A percentile compares a stretch with the other conserved stretches of the same genome.
Conservation (phyloP, 1,139 yeast species). For the Geotrichum fermentans region DNA sequence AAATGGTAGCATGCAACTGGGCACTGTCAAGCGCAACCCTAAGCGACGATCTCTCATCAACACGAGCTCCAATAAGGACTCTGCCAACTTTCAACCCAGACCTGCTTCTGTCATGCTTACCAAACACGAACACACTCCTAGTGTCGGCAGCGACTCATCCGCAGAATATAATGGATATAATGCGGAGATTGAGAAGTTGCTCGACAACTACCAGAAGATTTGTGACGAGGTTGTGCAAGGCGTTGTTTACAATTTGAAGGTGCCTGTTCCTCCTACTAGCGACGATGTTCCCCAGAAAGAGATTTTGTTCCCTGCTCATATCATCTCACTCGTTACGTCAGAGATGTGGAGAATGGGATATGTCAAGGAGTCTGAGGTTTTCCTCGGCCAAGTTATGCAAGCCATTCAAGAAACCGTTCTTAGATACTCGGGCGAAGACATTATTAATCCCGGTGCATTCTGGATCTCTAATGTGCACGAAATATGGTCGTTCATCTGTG, state of each 20-base stretch:
- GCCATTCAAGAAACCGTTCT: conserved; percentile 64
- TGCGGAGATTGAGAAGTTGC: conserved; percentile 41
- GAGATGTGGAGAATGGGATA: conserved; percentile 99
- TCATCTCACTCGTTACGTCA: conserved; percentile 81
- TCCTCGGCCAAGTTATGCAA: conserved; percentile 83
- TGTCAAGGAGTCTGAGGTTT: conserved; percentile 86
- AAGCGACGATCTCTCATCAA: conserved; percentile 35
- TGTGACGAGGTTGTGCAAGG: conserved; percentile 87
- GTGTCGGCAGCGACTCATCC: conserved; percentile 30
- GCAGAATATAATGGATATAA: conserved; percentile 33
- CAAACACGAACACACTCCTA: conserved; percentile 27
- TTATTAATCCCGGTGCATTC: conserved; percentile 90
- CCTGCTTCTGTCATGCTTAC: conserved; percentile 35
- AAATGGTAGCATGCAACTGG: conserved; percentile 21
- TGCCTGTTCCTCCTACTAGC: conserved; percentile 78
- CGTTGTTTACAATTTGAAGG: conserved; percentile 76
- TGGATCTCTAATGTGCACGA: conserved; percentile 98
- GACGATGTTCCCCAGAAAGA: conserved; percentile 84
- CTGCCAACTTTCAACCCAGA: conserved; percentile 33
- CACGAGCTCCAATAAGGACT: conserved; percentile 24
- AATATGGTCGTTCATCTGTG: conserved; percentile 85
- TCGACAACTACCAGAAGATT: conserved; percentile 74
- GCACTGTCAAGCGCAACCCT: conserved; percentile 32
- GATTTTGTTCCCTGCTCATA: conserved; percentile 93
- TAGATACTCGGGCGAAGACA: conserved; percentile 66